A percentile compares a stretch with the other conserved stretches of the same genome.
Evolutionary conservation across 1,284 basidiomycete species (phyloP).

Genomic region (Fomitiporia mediterranea): DNA sequence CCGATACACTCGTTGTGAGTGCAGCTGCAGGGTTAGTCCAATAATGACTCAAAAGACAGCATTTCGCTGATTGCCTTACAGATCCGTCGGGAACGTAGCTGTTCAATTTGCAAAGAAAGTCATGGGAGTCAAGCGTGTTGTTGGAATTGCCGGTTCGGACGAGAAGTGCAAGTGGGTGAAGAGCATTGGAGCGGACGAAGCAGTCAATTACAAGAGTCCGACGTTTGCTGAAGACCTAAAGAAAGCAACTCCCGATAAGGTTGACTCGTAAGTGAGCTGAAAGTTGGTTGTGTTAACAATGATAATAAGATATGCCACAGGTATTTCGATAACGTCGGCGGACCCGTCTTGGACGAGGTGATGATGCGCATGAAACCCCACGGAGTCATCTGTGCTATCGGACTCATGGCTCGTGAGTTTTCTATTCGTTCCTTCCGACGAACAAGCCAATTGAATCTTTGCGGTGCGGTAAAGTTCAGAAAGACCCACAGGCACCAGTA

Average conservation of each 20-base stretch:
- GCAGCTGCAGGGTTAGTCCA: constrained; percentile 33
- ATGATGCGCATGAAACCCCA: constrained; percentile 34
- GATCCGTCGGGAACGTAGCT: constrained; percentile 28
- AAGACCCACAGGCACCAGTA: neutral
- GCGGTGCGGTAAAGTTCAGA: constrained; percentile 22
- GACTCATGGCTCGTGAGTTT: constrained; percentile 34
- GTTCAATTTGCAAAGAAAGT: constrained; percentile 35
- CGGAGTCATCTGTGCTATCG: constrained; percentile 38
- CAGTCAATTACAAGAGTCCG: constrained; percentile 43
- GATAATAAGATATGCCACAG: neutral
- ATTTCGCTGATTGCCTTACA: no score
- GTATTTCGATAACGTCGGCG: constrained; percentile 37
- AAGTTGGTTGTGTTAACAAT: neutral
- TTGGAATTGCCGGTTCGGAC: constrained; percentile 42
- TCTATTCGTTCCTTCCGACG: neutral
- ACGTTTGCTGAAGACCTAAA: constrained; percentile 20
- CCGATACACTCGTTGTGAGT: constrained; percentile 34
- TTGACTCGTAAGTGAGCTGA: constrained; percentile 21
- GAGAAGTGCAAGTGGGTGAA: constrained; percentile 43
- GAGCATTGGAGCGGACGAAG: constrained; percentile 39
- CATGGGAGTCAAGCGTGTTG: constrained; percentile 37
- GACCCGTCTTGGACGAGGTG: constrained; percentile 32
- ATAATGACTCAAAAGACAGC: no score
- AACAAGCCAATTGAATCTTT: neutral
- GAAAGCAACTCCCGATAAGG: constrained; percentile 20